These are phyloP conservation scores for Arthrocladium fulminans DNA, from an alignment of 2,329 filamentous ascomycete genomes.

Conservation along the genomic window DNA sequence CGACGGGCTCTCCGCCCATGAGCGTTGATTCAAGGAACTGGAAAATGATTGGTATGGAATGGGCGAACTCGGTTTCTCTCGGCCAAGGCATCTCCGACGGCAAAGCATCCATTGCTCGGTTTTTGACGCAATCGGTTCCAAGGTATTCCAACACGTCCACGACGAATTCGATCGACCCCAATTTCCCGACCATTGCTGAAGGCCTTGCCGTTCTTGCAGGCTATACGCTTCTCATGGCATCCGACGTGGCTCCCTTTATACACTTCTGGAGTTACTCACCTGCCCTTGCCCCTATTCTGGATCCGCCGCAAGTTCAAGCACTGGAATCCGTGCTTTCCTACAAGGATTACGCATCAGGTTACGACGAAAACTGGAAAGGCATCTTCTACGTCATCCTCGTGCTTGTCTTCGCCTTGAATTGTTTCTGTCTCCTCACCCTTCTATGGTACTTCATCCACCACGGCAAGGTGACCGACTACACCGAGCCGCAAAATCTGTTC, in stretches of 20 bases:
- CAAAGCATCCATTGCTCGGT: constrained; percentile 51
- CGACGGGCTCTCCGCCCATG: constrained; percentile 16
- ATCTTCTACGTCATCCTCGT: constrained; percentile 60
- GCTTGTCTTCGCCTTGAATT: constrained; percentile 58
- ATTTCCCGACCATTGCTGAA: constrained; percentile 59
- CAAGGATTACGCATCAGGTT: constrained; percentile 63
- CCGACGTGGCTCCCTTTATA: constrained; percentile 52
- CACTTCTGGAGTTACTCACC: constrained; percentile 45
- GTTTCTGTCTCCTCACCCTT: constrained; percentile 57
- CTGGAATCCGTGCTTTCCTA: constrained; percentile 58
- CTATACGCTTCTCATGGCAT: constrained; percentile 55
- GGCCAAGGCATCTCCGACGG: constrained; percentile 47
- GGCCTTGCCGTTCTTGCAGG: constrained; percentile 61
- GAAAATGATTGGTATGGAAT: constrained; percentile 42
- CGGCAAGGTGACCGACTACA: constrained; percentile 66
- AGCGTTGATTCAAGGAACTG: constrained; percentile 41
- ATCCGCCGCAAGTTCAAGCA: constrained; percentile 41
- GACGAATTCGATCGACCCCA: constrained; percentile 35
- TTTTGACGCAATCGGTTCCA: constrained; percentile 50
- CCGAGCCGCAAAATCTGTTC: constrained; percentile 68
- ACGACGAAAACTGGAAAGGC: constrained; percentile 51
- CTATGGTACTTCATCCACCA: constrained; percentile 38
- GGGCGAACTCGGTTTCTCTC: constrained; percentile 48
- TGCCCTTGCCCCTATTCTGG: constrained; percentile 31
- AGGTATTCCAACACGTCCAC: constrained; percentile 25